These are phyloP conservation scores for Cerrena zonata DNA, from an alignment of 1,284 basidiomycete species.

Conservation along the genomic window DNA sequence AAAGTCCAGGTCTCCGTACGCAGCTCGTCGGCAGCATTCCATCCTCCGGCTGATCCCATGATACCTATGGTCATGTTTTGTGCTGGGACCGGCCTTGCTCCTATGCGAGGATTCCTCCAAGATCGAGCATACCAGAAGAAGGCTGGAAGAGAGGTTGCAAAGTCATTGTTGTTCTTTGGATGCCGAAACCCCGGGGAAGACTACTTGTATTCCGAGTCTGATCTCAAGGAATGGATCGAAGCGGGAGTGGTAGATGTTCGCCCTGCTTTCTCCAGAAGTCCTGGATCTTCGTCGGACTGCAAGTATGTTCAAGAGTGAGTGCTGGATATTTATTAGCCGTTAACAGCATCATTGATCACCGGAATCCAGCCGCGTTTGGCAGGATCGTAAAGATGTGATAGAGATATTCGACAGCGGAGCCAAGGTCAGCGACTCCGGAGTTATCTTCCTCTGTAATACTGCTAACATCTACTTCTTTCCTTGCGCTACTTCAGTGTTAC, in stretches of 20 bases:
- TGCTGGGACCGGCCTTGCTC: slow-evolving; percentile 46
- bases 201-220: slow-evolving; percentile 38
- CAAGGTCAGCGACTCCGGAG: slow-evolving; percentile 36
- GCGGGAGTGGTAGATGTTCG: slow-evolving; percentile 44
- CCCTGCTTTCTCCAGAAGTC: slow-evolving; percentile 41
- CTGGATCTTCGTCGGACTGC: slow-evolving; percentile 35
- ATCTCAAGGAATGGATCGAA: slow-evolving; percentile 40
- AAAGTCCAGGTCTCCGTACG: slow-evolving; percentile 42
- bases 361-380: slow-evolving; percentile 38
- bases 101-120: slow-evolving; percentile 51
- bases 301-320: slow-evolving; percentile 49
- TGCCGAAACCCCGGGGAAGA: slow-evolving; percentile 41
- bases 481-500: slow-evolving; percentile 36
- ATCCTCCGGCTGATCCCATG: slow-evolving; percentile 39
- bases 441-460: background rate
- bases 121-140: slow-evolving; percentile 45
- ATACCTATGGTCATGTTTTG: slow-evolving; percentile 45
- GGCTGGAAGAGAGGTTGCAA: slow-evolving; percentile 40
- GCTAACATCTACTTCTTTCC: slow-evolving; percentile 1
- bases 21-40: slow-evolving; percentile 39
- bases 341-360: background rate
- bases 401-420: slow-evolving; percentile 33
- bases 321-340: background rate
- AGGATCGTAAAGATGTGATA: slow-evolving; percentile 35
- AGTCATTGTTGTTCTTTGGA: slow-evolving; percentile 45